Evolutionary conservation across 2,329 filamentous ascomycete species (phyloP), one percentile per base, ranked within the genome.

Genomic region (Dryadomyces quercus-mongolicae): DNA sequence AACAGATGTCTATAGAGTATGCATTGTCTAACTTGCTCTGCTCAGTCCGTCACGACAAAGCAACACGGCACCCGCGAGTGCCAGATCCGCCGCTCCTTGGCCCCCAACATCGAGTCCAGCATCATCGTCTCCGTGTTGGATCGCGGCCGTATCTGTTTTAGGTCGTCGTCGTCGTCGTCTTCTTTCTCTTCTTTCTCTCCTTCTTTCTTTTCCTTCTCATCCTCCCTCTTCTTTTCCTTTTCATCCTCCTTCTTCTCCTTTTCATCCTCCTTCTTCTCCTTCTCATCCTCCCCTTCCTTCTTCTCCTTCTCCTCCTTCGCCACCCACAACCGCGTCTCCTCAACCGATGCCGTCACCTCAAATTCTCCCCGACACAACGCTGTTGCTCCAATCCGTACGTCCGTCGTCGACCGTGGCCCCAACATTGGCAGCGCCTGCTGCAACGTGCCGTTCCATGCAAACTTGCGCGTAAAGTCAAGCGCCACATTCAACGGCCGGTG

Each of bases 391-490:
- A 94, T 68, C 1, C 76, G 74, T 21, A 87, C 73, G 57, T 84
- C 77, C 0, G 75, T 73, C n/a, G 69, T 78, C 47, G 77, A 72
- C 5, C 80, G 77, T 0, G 82, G 79, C 6, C 69, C 67, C 1
- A 95, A 65, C 7, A 79, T 64, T 0, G 85, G 82, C 0, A 95
- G 70, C 1, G 80, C 75, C 63, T 84, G 84, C 69, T 96, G 91
- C 55, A 95, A 69, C 34, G 86, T 83, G 1, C 91, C 91, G 59
- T 89, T 92, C 84, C 88, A 93, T 1, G 84, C 84, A 53, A 95
- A 77, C 59, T 89, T 88, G 63, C 88, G 84, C 45, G 86, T 86
- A 54, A 92, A 80, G 65, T 95, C 91, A 16, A 95, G 78, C 2
- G 88, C 86, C 15, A 87, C 74, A 57, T 81, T 82, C 51, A 80